Evolutionary conservation across 2,329 filamentous ascomycete genomes (phyloP), one percentile per base, ranked within the genome.

Genomic region (Colletotrichum viniferum): DNA sequence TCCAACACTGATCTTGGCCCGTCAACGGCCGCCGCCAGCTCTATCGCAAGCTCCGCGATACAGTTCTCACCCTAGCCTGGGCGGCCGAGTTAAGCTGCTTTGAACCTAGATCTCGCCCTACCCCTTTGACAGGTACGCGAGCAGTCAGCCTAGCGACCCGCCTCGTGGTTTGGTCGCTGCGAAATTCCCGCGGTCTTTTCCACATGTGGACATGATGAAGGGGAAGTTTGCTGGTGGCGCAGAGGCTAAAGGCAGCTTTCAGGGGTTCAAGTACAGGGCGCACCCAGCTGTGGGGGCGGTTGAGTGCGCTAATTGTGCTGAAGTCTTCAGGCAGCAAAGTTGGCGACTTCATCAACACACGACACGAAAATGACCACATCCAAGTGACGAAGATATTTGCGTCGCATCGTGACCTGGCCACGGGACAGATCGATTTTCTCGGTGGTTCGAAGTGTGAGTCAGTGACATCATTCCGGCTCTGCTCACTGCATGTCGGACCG

Each of bases 81-180:
- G 48, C 73, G 69, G 9, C 21, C 21, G 60, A 7, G 24, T 65
- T 30, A 73, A 14, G 43, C 43, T 30, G 14, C 3, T 38, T 48
- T 48, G 21, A 16, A 12, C 5, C 28, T 56, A 60, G 14, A 61
- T 16, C 26, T 52, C 16, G 28, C 14, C 14, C 18, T 32, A 21
- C 12, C 30, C 16, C 71, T 74, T 74, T 74, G 67, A 71, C 26
- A 63, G 14, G 48, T 52, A 24, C 16, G 4, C 9, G 32, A 34
- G 73, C 73, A 34, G 62, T 63, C 34, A 43, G 62, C 56, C 62
- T 75, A 56, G 69, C 38, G 69, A n/a, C 30, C 38, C 72, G 62
- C 69, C 62, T 43, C 55, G 30, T 21, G 32, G 16, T 48, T 24
- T 18, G 14, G 14, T 26, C n/a, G n/a, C 13, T 24, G n/a, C 21